Evolutionary conservation across 768 basidiomycete species (phyloP).

Genomic region (Leccinum disarticulatum): DNA sequence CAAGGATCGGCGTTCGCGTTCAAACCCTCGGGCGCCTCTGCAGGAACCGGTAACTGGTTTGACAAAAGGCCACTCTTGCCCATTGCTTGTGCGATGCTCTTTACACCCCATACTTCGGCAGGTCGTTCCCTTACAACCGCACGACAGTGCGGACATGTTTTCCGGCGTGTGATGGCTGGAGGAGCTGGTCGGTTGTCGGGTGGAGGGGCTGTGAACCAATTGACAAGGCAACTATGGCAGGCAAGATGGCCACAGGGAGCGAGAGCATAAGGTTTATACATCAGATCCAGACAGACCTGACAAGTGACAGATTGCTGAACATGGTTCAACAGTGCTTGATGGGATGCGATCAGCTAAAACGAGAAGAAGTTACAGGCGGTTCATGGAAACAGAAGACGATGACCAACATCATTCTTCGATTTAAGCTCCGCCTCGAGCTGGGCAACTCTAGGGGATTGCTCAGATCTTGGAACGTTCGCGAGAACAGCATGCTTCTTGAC

Average conservation of each 20-base stretch:
- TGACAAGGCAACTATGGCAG: slow-evolving; percentile 69
- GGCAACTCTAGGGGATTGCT: slow-evolving; percentile 25
- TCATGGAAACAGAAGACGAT: neutral
- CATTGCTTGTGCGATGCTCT: slow-evolving; percentile 45
- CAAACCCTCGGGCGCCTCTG: slow-evolving; percentile 26
- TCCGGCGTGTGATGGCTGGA: slow-evolving; percentile 37
- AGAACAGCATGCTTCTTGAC: neutral
- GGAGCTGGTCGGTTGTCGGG: slow-evolving; percentile 24
- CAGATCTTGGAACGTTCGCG: neutral
- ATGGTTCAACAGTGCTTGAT: slow-evolving; percentile 52
- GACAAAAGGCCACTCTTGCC: slow-evolving; percentile 52
- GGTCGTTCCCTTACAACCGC: slow-evolving; percentile 45
- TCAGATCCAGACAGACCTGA: slow-evolving; percentile 75
- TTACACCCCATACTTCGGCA: slow-evolving; percentile 48
- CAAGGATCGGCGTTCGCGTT: slow-evolving; percentile 54
- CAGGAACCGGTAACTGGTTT: slow-evolving; percentile 24
- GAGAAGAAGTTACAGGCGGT: neutral
- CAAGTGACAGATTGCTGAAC: slow-evolving; percentile 68
- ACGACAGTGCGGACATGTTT: slow-evolving; percentile 47
- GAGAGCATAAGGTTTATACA: slow-evolving; percentile 72
- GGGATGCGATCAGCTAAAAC: slow-evolving; percentile 47
- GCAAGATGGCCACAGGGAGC: slow-evolving; percentile 75
- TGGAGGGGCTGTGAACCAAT: slow-evolving; percentile 65
- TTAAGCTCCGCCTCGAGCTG: slow-evolving; percentile 47
- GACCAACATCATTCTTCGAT: slow-evolving; percentile 39